Evolutionary conservation across 2,329 filamentous ascomycete species (phyloP), one percentile per base, ranked within the genome.

Genomic region (Beauveria sp.): DNA sequence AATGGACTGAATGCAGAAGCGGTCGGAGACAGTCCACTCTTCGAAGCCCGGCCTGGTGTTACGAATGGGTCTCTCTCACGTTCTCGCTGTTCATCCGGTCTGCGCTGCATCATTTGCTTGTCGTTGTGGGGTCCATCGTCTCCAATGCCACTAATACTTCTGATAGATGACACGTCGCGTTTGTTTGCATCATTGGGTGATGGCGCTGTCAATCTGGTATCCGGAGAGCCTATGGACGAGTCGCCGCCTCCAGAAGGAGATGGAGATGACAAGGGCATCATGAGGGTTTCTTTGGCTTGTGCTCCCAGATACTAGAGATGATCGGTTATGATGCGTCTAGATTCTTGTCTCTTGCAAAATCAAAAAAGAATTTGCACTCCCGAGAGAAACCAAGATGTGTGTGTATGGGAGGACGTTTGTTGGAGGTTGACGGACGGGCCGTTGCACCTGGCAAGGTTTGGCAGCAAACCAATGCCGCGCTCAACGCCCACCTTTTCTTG

Each of bases 181-280:
- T 58, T 58, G 30, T n/a, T 42, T 18, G 16, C 61, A 46, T 84
- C 83, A 18, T 84, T 81, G 0, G 86, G 85, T 4, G 86, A 89
- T 69, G 88, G 88, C 6, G 81, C 75, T 5, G 86, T 86, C 47
- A 87, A 66, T 55, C 81, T 82, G 8, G 86, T 88, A 62, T 87
- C 85, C 0, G 87, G 86, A 6, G 87, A 89, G 18, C 80, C 82
- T 66, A 84, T 80, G 68, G 79, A 80, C 12, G 86, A 87, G 57
- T 83, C 82, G 38, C 77, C 78, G 22, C 75, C 78, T 51, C 79
- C 81, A 58, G 70, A 76, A 1, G 81, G 81, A 0, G 82, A 83
- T 62, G 74, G 77, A 50, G 82, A 80, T 3, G 82, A 84, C 46
- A 58, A 53, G 12, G 46, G 47, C 49, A 62, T 58, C 22, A 42